Evolutionary conservation across 2,329 filamentous ascomycete genomes (phyloP).

Genomic region (Beauveria pseudobassiana): DNA sequence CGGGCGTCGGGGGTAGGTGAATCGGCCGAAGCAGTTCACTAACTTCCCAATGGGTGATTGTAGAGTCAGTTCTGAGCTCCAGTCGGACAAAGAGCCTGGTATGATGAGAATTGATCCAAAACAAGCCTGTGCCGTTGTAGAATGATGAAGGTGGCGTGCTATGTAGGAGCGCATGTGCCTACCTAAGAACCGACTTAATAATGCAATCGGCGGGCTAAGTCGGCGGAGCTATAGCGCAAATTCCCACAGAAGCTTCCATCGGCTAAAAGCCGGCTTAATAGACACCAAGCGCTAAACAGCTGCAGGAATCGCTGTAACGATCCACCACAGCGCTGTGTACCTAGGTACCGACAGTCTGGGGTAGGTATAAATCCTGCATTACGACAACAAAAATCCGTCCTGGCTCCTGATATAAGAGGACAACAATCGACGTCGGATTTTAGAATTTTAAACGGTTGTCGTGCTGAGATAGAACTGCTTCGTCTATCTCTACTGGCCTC

Average conservation of each 20-base stretch:
- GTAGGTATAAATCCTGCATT: not conserved
- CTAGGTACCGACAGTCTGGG: not conserved
- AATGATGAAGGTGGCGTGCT: constrained; percentile 8
- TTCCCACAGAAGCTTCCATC: constrained; percentile 25
- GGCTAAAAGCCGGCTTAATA: constrained; percentile 14
- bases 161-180: constrained; percentile 5
- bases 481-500: not conserved
- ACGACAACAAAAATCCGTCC: not conserved
- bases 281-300: not conserved
- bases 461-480: not conserved
- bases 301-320: not conserved
- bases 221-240: constrained; percentile 17
- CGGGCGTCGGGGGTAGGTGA: not conserved
- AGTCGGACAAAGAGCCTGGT: not conserved
- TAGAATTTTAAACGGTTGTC: no score
- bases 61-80: not conserved
- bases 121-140: not conserved
- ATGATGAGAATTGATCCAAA: not conserved
- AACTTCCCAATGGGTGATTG: not conserved
- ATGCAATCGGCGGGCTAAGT: constrained; percentile 17
- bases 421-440: no score
- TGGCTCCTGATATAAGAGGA: no score
- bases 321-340: not conserved
- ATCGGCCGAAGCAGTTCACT: not conserved
- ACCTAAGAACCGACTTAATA: constrained; percentile 22